A percentile compares a stretch with the other conserved stretches of the same genome.
phyloP scores from a whole-genome alignment of 148 eudicot genomes.

The Limonium bicolor region DNA sequence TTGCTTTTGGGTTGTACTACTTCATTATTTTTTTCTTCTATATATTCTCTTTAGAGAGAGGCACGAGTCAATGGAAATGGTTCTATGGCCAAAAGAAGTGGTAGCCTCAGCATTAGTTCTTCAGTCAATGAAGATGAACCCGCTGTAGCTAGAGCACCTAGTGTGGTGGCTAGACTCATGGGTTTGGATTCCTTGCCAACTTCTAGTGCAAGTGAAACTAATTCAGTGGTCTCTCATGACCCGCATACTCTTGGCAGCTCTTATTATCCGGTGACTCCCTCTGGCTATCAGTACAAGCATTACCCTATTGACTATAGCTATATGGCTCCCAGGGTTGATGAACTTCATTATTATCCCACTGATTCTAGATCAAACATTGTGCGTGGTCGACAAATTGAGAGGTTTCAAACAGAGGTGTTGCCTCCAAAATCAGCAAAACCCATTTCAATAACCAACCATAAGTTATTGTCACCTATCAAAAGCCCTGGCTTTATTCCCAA shows the following conservation, averaged over 20 bases:
- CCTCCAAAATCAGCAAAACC: constrained; percentile 87
- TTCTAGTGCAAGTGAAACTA: constrained; percentile 32
- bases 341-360: constrained; percentile 28
- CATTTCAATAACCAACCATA: constrained; percentile 57
- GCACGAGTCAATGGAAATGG: constrained; percentile 26
- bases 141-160: constrained; percentile 50
- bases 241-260: constrained; percentile 31
- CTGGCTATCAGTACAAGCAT: constrained; percentile 26
- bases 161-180: constrained; percentile 98
- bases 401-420: constrained; percentile 72
- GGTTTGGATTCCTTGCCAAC: constrained; percentile 88
- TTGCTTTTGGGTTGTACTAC: not conserved
- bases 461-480: constrained; percentile 79
- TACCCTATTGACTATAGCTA: constrained; percentile 29
- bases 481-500: constrained; percentile 75
- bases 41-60: constrained; percentile 29
- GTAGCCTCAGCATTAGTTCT: constrained; percentile 24
- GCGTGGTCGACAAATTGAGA: constrained; percentile 52
- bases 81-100: constrained; percentile 22
- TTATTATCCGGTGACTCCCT: constrained; percentile 20
- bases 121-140: constrained; percentile 45
- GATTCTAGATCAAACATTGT: constrained; percentile 31
- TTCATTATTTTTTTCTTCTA: constrained; percentile 3
- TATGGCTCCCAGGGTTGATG: constrained; percentile 26
- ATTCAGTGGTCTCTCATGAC: constrained; percentile 30